phyloP scores from a whole-genome alignment of 108 stramenopile genomes.

The Licmophora abbreviata region DNA sequence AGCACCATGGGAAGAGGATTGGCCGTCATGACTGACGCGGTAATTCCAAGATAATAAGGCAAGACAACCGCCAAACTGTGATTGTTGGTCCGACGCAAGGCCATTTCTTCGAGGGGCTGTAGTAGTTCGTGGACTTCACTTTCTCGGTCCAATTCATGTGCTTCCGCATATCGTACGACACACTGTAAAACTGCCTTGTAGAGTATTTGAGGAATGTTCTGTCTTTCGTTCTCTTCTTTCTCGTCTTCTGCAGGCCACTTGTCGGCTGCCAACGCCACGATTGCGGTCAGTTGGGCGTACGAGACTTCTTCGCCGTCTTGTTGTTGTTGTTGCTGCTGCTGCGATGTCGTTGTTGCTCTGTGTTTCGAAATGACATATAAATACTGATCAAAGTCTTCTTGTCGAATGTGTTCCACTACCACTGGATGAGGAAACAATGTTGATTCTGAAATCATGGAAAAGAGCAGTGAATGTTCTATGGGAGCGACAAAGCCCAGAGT shows the following conservation, averaged over 20 bases:
- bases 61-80: constrained; percentile 22
- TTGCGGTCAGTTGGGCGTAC: constrained; percentile 50
- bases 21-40: constrained; percentile 24
- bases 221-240: constrained; percentile 2
- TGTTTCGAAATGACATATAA: constrained; percentile 22
- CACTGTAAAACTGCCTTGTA: constrained; percentile 33
- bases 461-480: constrained; percentile 41
- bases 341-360: neutral
- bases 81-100: constrained; percentile 19
- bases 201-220: constrained; percentile 10
- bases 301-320: constrained; percentile 27
- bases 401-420: constrained; percentile 34
- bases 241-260: constrained; percentile 26
- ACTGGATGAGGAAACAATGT: constrained; percentile 36
- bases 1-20: constrained; percentile 39
- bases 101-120: constrained; percentile 24
- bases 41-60: constrained; percentile 26
- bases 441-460: constrained; percentile 35
- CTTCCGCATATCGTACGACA: constrained; percentile 31
- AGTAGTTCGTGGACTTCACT: constrained; percentile 38
- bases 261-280: constrained; percentile 41
- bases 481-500: constrained; percentile 34
- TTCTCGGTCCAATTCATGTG: constrained; percentile 32
- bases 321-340: neutral
- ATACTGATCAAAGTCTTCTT: constrained; percentile 50